Evolutionary conservation across 2,329 filamentous ascomycete species (phyloP), one percentile per base, ranked within the genome.

Genomic region (Claviceps sorghi): DNA sequence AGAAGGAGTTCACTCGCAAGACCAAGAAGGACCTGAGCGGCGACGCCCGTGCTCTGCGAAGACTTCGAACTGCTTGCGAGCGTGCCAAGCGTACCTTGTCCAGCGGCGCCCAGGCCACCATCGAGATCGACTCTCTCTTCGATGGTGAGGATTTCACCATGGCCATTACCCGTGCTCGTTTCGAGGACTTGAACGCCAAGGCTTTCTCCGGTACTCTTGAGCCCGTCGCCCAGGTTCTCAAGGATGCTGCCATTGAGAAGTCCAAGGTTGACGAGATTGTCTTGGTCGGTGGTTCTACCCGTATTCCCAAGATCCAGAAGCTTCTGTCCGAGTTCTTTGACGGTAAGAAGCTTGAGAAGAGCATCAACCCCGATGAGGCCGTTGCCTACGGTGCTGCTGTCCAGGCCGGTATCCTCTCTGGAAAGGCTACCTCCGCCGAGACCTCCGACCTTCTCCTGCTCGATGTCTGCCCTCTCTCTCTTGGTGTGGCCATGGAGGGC

Each of bases 281-380:
- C 65, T 86, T 98, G 66, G 93, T 98, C 67, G 93, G 93, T 83
- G 93, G 93, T 64, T 96, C 90, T 58, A 98, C 93, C 67, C 93
- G 93, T 88, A 98, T 98, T 64, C 93, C 93, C 67, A 83, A 84
- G 71, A 95, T 98, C 72, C 93, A 98, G 84, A 97, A 97, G 83
- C 86, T 98, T 61, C 84, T 98, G 61, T 90, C 84, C 76, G 93
- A 98, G 75, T 96, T 90, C 82, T 98, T 98, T 78, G 87, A 94
- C 71, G 90, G 90, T 75, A 98, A 98, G 88, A 96, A 98, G 86
- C 88, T 96, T 61, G 91, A 97, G 83, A 97, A 96, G 81, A 93
- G 87, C 79, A 97, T 97, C 79, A 98, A 98, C 83, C 93, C 93
- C 65, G 93, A 98, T 69, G 93, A 98, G 80, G 93, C 93, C 63